Percentiles rank a stretch among this genome's conserved stretches.
phyloP scores from a whole-genome alignment of 176 grass and related monocot species.

The Triticum turgidum region DNA sequence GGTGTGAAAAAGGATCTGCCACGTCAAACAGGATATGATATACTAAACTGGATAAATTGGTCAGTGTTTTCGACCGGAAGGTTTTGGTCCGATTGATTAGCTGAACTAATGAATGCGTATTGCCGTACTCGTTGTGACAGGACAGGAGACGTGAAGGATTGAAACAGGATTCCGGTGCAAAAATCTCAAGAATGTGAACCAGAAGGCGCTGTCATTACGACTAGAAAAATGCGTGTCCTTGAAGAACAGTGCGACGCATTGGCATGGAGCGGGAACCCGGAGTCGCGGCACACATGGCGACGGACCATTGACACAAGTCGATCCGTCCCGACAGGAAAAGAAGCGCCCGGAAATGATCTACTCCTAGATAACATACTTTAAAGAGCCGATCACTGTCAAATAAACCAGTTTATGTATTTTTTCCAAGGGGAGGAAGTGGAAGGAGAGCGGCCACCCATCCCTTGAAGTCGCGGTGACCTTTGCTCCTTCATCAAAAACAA shows the following conservation, averaged over 20 bases:
- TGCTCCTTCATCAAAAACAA: no score
- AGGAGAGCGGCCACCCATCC: neutral
- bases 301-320: no score
- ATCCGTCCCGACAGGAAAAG: neutral
- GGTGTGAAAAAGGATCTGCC: neutral
- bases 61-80: neutral
- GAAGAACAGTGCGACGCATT: neutral
- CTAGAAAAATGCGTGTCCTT: neutral
- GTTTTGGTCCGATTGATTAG: constrained; percentile 11
- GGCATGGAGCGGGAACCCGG: neutral
- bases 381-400: neutral
- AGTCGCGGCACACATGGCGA: neutral
- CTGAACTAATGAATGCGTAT: neutral
- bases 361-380: neutral
- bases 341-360: neutral
- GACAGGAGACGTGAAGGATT: constrained; percentile 36
- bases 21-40: constrained; percentile 26
- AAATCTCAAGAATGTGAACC: neutral
- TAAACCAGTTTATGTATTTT: neutral
- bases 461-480: neutral
- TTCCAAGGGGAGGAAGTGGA: neutral
- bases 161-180: neutral
- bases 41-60: neutral
- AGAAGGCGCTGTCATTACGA: no score
- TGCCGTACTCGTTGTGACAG: constrained; percentile 1